These are phyloP conservation scores for Phytophthora cactorum DNA, from an alignment of 352 stramenopile genomes.

Conservation along the genomic window DNA sequence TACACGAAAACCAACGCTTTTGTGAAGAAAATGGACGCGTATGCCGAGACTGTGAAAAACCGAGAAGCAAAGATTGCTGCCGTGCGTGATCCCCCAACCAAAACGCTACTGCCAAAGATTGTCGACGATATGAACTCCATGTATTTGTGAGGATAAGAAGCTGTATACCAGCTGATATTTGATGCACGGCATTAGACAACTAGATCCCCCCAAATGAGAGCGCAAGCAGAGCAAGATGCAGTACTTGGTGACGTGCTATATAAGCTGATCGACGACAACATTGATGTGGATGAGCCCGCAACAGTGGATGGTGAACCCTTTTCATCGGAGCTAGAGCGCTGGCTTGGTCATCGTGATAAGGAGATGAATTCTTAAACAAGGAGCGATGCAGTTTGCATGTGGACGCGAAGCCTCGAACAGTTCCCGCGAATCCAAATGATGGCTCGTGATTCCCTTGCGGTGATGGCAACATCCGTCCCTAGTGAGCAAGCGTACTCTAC, in stretches of 20 bases:
- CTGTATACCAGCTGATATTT: background rate
- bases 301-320: constrained; percentile 5
- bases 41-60: background rate
- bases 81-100: too few relatives aligned
- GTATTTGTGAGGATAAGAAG: constrained; percentile 9
- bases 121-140: too few relatives aligned
- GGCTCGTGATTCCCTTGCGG: constrained; percentile 17
- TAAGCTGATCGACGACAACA: constrained; percentile 11
- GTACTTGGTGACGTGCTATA: background rate
- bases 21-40: background rate
- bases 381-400: constrained; percentile 15
- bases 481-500: constrained; percentile 23
- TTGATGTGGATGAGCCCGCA: constrained; percentile 4
- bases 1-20: background rate
- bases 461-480: constrained; percentile 28
- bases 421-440: constrained; percentile 26
- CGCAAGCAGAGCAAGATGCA: constrained; percentile 11
- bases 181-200: background rate
- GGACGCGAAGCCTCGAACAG: constrained; percentile 4
- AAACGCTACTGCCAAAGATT: background rate
- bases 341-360: constrained; percentile 2
- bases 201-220: background rate
- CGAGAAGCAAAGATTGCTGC: constrained; percentile 4
- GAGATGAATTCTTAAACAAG: constrained; percentile 11
- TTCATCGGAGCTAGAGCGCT: constrained; percentile 12